phyloP scores from a whole-genome alignment of 2,329 filamentous ascomycete genomes.

The Penicillium glabrum region DNA sequence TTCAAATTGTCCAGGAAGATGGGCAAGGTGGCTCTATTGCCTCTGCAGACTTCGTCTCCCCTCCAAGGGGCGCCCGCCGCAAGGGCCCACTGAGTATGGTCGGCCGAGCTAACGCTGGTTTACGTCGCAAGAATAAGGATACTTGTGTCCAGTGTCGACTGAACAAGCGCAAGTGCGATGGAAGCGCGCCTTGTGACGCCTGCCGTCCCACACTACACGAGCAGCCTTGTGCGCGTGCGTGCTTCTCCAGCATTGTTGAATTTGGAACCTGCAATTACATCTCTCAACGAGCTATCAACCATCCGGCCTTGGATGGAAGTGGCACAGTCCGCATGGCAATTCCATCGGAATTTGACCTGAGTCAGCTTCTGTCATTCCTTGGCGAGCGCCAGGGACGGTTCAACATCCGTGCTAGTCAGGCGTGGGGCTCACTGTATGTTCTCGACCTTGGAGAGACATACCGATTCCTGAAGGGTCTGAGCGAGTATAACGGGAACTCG shows the following conservation, averaged over 20 bases:
- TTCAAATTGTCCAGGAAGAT: constrained; percentile 47
- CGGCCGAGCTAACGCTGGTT: constrained; percentile 41
- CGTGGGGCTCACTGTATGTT: constrained; percentile 44
- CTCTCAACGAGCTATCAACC: constrained; percentile 46
- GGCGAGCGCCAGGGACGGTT: constrained; percentile 41
- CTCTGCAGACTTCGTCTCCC: constrained; percentile 43
- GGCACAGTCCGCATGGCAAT: constrained; percentile 42
- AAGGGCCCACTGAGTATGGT: constrained; percentile 42
- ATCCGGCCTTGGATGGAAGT: constrained; percentile 37
- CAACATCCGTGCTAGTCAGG: constrained; percentile 45
- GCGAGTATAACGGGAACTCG: constrained; percentile 38
- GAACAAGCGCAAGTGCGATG: constrained; percentile 48
- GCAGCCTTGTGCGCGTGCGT: constrained; percentile 45
- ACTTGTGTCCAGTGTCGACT: constrained; percentile 46
- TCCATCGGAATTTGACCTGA: constrained; percentile 40
- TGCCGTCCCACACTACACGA: constrained; percentile 43
- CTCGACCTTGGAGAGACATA: constrained; percentile 44
- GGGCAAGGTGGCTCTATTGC: constrained; percentile 43
- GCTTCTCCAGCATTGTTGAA: constrained; percentile 46
- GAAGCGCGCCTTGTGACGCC: constrained; percentile 42
- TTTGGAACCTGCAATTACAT: constrained; percentile 48
- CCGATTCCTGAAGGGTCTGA: constrained; percentile 40
- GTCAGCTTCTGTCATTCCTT: constrained; percentile 38
- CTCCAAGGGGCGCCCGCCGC: constrained; percentile 43
- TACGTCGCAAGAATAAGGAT: constrained; percentile 45